phyloP scores from a whole-genome alignment of 2,329 filamentous ascomycete genomes.

The Hymenotorrendiella dingleyae region DNA sequence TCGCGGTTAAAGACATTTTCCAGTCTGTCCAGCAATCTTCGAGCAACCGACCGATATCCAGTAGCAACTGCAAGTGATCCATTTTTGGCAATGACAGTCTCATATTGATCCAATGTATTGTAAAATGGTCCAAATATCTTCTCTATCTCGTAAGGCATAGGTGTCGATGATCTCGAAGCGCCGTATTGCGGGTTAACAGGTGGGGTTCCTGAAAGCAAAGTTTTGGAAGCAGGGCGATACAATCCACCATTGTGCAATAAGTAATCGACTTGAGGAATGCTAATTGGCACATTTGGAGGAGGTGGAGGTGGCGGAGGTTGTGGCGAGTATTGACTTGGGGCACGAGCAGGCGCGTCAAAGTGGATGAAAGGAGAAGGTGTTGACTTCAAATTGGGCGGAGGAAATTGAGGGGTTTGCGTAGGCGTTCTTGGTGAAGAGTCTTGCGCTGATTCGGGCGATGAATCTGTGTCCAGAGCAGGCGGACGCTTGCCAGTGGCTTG shows the following conservation, averaged over 20 bases:
- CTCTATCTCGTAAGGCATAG: slow-evolving; percentile 50
- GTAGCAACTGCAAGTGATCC: slow-evolving; percentile 93
- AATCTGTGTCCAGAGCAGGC: slow-evolving; percentile 24
- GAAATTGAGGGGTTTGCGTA: slow-evolving; percentile 47
- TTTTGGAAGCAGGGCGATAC: slow-evolving; percentile 62
- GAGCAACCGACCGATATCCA: slow-evolving; percentile 89
- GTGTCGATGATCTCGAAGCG: slow-evolving; percentile 31
- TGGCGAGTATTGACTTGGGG: slow-evolving; percentile 26
- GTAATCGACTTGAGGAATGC: slow-evolving; percentile 83
- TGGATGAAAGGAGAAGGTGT: slow-evolving; percentile 29
- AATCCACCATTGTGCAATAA: slow-evolving; percentile 84
- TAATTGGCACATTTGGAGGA: slow-evolving; percentile 47
- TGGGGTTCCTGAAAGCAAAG: slow-evolving; percentile 62
- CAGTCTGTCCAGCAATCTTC: slow-evolving; percentile 79
- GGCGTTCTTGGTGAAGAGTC: slow-evolving; percentile 57
- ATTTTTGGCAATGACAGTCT: slow-evolving; percentile 71
- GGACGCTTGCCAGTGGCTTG: slow-evolving; percentile 33
- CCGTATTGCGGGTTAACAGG: slow-evolving; percentile 42
- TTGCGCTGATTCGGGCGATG: slow-evolving; percentile 44
- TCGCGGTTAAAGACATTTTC: slow-evolving; percentile 94
- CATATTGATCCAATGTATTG: slow-evolving; percentile 79
- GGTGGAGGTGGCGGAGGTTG: slow-evolving; percentile 70
- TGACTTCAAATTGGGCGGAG: slow-evolving; percentile 26
- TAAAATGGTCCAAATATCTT: slow-evolving; percentile 78
- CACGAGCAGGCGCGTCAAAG: slow-evolving; percentile 31